These are phyloP conservation scores for Diaporthe sp. DNA, from an alignment of 2,329 filamentous ascomycete genomes.

Conservation along the genomic window DNA sequence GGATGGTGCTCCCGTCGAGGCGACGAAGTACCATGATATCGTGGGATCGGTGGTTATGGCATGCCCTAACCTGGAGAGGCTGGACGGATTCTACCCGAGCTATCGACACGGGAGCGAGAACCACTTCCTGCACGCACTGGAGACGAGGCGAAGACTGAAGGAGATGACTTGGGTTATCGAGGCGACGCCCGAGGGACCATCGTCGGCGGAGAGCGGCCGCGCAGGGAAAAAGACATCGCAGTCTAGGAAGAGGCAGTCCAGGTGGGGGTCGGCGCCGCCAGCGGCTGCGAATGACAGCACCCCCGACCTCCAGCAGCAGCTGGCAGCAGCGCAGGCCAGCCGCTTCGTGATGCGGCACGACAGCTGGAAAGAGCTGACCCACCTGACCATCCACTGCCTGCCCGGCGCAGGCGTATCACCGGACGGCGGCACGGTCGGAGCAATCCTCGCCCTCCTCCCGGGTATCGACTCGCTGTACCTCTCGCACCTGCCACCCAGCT, in stretches of 20 bases:
- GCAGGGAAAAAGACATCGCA: conserved; percentile 40
- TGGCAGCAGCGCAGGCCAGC: conserved; percentile 54
- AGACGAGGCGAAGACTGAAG: conserved; percentile 67
- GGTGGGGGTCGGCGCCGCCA: neutral
- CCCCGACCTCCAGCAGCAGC: conserved; percentile 49
- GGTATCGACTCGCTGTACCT: conserved; percentile 71
- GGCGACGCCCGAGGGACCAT: conserved; percentile 41
- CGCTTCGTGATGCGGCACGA: conserved; percentile 59
- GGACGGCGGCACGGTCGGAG: conserved; percentile 62
- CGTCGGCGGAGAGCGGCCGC: conserved; percentile 55
- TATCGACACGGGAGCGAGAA: conserved; percentile 68
- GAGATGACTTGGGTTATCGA: conserved; percentile 73
- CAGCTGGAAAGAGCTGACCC: conserved; percentile 68
- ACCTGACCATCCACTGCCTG: conserved; percentile 70
- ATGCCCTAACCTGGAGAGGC: conserved; percentile 73
- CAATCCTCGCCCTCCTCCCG: conserved; percentile 64
- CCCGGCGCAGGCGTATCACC: conserved; percentile 68
- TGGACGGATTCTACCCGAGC: conserved; percentile 66
- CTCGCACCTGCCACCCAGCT: conserved; percentile 66
- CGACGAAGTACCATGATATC: conserved; percentile 68
- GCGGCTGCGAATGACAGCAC: conserved; percentile 35
- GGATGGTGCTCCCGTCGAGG: conserved; percentile 49
- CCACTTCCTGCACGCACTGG: conserved; percentile 70
- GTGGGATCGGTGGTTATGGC: conserved; percentile 74
- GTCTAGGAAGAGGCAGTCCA: conserved; percentile 7